Percentiles rank a stretch among this genome's conserved stretches.
Conservation (phyloP, 176 grass and related monocot species). For the Sorghum bicolor region DNA sequence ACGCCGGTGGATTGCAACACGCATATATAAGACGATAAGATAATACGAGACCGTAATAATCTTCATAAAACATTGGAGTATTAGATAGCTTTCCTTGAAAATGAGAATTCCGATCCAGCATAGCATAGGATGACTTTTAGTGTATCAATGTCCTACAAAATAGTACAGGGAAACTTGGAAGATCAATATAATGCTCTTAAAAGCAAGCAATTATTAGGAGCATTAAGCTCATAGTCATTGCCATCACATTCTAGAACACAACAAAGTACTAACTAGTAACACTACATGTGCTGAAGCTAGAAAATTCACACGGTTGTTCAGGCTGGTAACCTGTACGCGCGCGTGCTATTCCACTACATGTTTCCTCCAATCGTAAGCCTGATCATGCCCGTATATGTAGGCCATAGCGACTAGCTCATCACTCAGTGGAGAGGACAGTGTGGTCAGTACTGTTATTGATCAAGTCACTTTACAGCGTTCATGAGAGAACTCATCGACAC, state of each 20-base stretch:
- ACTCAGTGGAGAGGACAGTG: conserved; percentile 39
- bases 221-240: not conserved
- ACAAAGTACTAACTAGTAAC: not conserved
- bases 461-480: conserved; percentile 16
- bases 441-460: conserved; percentile 39
- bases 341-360: not conserved
- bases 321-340: not conserved
- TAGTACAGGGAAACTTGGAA: not conserved
- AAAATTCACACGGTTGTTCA: conserved; percentile 26
- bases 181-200: not conserved
- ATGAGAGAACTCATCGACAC: conserved; percentile 4
- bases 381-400: not conserved
- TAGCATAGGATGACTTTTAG: not conserved
- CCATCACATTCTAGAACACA: not conserved
- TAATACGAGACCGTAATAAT: not conserved
- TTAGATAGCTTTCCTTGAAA: too few relatives aligned
- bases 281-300: not conserved
- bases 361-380: conserved; percentile 13
- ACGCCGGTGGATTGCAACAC: not conserved
- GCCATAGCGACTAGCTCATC: not conserved
- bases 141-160: not conserved
- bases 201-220: not conserved
- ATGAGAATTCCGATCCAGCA: not conserved
- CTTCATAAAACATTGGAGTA: too few relatives aligned
- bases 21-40: not conserved